Conservation (phyloP, 2,329 filamentous ascomycete species). For the Epichloe elymi region DNA sequence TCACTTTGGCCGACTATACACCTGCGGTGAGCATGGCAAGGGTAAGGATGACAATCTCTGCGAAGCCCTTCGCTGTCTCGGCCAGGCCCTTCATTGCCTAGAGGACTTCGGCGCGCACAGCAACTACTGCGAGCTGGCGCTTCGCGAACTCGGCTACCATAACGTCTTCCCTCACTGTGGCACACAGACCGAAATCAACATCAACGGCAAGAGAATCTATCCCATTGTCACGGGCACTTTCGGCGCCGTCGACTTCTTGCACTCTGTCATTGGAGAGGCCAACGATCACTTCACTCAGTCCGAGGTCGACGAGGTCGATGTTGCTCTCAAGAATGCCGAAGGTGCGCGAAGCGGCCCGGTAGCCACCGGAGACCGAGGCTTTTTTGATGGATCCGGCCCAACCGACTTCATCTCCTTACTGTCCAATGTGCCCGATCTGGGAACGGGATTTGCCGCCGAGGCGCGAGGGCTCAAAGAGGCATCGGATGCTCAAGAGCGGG, state of each 20-base stretch:
- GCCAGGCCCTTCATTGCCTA: constrained; percentile 63
- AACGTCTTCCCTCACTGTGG: constrained; percentile 72
- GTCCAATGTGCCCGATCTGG: constrained; percentile 59
- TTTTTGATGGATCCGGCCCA: constrained; percentile 27
- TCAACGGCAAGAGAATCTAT: constrained; percentile 51
- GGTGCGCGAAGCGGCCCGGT: constrained; percentile 25
- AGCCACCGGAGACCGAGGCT: constrained; percentile 25
- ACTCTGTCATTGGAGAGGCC: constrained; percentile 65
- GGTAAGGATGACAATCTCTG: constrained; percentile 68
- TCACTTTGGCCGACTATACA: constrained; percentile 66
- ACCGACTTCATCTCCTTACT: constrained; percentile 60
- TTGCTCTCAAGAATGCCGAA: constrained; percentile 58
- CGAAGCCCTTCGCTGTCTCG: constrained; percentile 64
- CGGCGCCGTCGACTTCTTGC: constrained; percentile 72
- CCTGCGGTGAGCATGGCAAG: constrained; percentile 42
- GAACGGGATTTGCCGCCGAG: constrained; percentile 51
- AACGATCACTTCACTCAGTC: constrained; percentile 77
- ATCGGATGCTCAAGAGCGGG: constrained; percentile 50
- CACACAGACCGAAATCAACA: constrained; percentile 48
- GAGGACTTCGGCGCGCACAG: constrained; percentile 73
- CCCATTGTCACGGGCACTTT: constrained; percentile 64
- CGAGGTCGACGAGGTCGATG: constrained; percentile 69
- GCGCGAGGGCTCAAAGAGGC: constrained; percentile 47
- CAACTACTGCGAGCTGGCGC: constrained; percentile 68
- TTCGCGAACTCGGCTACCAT: constrained; percentile 66